A percentile compares a stretch with the other conserved stretches of the same genome.
phyloP scores from a whole-genome alignment of 495 filamentous ascomycete genomes.

The Aspergillus sclerotioniger region DNA sequence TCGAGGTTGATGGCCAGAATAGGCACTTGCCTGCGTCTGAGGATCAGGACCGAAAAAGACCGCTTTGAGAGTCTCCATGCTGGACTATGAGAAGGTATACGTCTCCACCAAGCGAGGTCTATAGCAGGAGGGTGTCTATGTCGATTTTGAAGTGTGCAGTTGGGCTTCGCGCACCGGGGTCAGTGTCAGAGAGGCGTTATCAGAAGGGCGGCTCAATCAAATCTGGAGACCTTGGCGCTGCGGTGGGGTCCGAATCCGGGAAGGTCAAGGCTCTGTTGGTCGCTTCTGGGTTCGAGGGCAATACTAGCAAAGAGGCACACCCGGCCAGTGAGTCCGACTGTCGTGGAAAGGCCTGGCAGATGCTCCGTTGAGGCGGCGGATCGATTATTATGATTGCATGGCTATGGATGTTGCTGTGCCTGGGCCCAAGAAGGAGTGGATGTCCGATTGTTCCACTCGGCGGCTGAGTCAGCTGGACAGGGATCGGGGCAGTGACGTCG shows the following conservation, averaged over 20 bases:
- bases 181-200: slow-evolving; percentile 1
- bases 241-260: slow-evolving; percentile 6
- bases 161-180: not conserved
- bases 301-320: not conserved
- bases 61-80: slow-evolving; percentile 82
- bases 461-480: not conserved
- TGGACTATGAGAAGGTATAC: slow-evolving; percentile 4
- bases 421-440: not conserved
- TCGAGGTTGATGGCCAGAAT: not conserved
- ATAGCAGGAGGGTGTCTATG: not conserved
- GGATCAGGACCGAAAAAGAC: slow-evolving; percentile 94
- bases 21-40: slow-evolving; percentile 69
- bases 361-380: not conserved
- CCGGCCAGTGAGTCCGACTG: not conserved
- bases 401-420: not conserved
- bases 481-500: slow-evolving; percentile 15
- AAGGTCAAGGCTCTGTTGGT: not conserved
- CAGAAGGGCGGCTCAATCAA: not conserved
- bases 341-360: not conserved
- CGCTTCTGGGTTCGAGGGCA: not conserved
- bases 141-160: not conserved
- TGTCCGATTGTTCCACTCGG: not conserved
- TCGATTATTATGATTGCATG: not conserved
- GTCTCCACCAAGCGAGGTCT: not conserved
- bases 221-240: slow-evolving; percentile 9